Evolutionary conservation across 768 basidiomycete species (phyloP), one percentile per base, ranked within the genome.

Genomic region (Naganishia vaughanmartiniae): DNA sequence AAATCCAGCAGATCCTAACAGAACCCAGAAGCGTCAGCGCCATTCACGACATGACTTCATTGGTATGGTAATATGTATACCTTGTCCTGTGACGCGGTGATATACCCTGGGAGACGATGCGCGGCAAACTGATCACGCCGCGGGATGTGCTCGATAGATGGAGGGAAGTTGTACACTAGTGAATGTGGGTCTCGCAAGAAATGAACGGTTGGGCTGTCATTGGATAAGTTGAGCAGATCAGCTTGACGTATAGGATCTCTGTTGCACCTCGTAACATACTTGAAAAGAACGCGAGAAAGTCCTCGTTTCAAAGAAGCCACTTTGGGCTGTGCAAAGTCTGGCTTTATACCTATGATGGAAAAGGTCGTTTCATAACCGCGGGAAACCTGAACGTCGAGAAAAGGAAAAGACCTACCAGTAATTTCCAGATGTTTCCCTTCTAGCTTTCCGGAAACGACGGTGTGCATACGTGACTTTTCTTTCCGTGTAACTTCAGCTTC

Each of bases 141-240:
- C 0, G 93, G 92, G 55, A 99, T 86, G 1, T 81, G 79, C 80
- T 91, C 86, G 5, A 96, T 82, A 77, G 85, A 86, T 4, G 88
- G 86, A 12, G 87, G 80, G 77, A 92, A 97, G 76, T 94, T 94
- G 82, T 90, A 94, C 17, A 92, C 89, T 6, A 87, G 85, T 0
- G 92, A 90, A 21, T 90, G 85, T 0, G 92, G 90, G 77, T 98
- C 93, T 75, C 88, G 87, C 1, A 96, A 82, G 89, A 91, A 91
- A 74, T 93, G 91, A 0, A 94, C 89, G 12, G 91, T 91, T 5
- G 90, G 91, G 74, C 93, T 96, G 71, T 26, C 48, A 51, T 17
- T 17, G 28, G 70, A 12, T 42, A 70, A 56, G 71, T 28, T 2
- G 34, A 31, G n/a, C 7, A n/a, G 31, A 19, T 53, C 51, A 39